Conservation (phyloP, 2,329 filamentous ascomycete species). For the Neofusicoccum sp. region DNA sequence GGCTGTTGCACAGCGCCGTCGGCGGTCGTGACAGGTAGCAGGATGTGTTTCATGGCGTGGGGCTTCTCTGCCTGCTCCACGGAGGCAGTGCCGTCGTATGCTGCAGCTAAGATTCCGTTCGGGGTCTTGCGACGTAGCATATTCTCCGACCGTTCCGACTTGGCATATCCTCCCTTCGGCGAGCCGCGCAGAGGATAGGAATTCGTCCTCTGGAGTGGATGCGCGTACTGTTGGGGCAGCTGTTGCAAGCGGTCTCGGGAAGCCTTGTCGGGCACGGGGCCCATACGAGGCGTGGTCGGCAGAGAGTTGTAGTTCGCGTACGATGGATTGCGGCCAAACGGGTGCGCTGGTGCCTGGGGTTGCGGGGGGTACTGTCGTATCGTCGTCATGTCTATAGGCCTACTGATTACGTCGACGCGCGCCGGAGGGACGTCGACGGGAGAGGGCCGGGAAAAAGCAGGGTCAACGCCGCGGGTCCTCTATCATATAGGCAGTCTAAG, state of each 20-base stretch:
- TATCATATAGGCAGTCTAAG: slow-evolving; percentile 32
- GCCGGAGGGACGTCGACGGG: background rate
- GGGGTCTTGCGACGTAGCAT: slow-evolving; percentile 89
- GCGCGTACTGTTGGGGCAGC: slow-evolving; percentile 38
- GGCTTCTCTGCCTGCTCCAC: slow-evolving; percentile 70
- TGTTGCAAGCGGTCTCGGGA: slow-evolving; percentile 23
- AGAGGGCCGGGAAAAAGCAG: slow-evolving; percentile 9
- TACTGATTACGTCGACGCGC: slow-evolving; percentile 1
- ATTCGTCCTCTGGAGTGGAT: slow-evolving; percentile 38
- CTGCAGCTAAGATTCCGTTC: slow-evolving; percentile 85
- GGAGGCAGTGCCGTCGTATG: slow-evolving; percentile 77
- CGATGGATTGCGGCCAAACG: slow-evolving; percentile 25
- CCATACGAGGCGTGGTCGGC: slow-evolving; percentile 22
- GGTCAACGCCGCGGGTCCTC: slow-evolving; percentile 19
- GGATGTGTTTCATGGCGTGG: slow-evolving; percentile 78
- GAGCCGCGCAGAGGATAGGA: slow-evolving; percentile 33
- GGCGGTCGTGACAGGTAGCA: slow-evolving; percentile 60
- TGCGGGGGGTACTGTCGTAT: slow-evolving; percentile 37
- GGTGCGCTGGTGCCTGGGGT: slow-evolving; percentile 28
- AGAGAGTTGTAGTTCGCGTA: slow-evolving; percentile 26
- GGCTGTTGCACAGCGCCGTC: slow-evolving; percentile 36
- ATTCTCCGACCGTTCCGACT: slow-evolving; percentile 59
- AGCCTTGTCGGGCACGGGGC: background rate
- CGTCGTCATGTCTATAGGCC: slow-evolving; percentile 36
- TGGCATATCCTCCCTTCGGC: slow-evolving; percentile 25